Conservation (phyloP, 345 rosid genomes). For the Noccaea caerulescens region DNA sequence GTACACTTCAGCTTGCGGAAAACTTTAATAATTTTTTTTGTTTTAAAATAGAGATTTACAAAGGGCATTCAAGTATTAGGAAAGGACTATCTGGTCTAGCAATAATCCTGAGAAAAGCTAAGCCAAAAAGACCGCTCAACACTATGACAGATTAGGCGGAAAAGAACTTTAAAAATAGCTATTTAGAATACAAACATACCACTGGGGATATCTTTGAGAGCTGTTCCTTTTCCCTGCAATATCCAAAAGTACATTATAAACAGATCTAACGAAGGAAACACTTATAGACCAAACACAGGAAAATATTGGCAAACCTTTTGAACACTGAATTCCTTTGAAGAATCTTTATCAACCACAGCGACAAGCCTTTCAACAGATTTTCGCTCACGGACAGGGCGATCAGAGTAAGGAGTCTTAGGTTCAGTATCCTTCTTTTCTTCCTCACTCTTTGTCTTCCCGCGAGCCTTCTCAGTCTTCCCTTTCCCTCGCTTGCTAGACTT, state of each 20-base stretch:
- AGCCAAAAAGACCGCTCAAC: conserved; percentile 24
- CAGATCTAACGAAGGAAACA: conserved; percentile 26
- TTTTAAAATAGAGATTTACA: conserved; percentile 10
- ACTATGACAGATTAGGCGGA: conserved; percentile 3
- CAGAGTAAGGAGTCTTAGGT: conserved; percentile 67
- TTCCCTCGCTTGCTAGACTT: conserved; percentile 52
- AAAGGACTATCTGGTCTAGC: not conserved
- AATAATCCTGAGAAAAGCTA: conserved; percentile 17
- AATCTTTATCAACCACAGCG: conserved; percentile 72
- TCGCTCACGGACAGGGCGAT: conserved; percentile 92
- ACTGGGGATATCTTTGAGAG: conserved; percentile 90
- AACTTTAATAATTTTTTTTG: not conserved
- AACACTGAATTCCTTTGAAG: conserved; percentile 67
- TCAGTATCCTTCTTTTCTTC: conserved; percentile 55
- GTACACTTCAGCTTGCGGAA: not conserved
- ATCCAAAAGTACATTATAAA: conserved; percentile 37
- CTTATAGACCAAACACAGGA: conserved; percentile 10
- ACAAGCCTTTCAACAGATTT: conserved; percentile 96
- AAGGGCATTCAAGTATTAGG: not conserved
- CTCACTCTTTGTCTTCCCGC: conserved; percentile 49
- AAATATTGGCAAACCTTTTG: conserved; percentile 60
- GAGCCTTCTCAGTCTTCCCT: conserved; percentile 52
- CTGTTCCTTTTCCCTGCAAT: conserved; percentile 84
- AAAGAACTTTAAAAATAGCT: conserved; percentile 8
- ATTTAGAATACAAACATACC: conserved; percentile 51